Conservation (phyloP, 305 asterid species). For the Fraxinus albicans region DNA sequence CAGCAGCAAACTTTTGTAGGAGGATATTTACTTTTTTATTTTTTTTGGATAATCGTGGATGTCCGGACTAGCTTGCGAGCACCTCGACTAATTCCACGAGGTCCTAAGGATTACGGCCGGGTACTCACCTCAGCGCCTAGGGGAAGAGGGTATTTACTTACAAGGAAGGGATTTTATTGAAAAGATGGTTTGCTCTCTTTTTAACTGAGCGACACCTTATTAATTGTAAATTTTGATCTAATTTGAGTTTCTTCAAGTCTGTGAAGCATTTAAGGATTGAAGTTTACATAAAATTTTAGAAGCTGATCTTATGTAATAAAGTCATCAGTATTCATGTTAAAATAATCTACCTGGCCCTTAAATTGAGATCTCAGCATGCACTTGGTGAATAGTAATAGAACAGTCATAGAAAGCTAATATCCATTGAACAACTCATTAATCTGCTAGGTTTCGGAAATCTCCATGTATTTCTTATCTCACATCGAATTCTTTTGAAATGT, state of each 20-base stretch:
- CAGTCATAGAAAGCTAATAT: neutral
- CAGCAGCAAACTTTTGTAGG: neutral
- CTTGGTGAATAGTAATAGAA: neutral
- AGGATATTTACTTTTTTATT: no score
- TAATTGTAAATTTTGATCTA: neutral
- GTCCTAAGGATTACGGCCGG: no score
- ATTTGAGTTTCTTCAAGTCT: neutral
- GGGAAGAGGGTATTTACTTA: neutral
- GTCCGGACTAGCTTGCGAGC: no score
- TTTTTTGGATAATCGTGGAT: no score
- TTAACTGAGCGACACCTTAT: neutral
- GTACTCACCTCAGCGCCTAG: no score
- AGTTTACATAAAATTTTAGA: neutral
- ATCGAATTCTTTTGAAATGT: slow-evolving; percentile 19
- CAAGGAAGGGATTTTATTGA: neutral
- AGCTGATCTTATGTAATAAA: neutral
- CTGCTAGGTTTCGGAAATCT: slow-evolving; percentile 1
- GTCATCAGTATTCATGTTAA: neutral
- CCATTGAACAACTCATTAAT: neutral
- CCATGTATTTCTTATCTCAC: slow-evolving; percentile 15
- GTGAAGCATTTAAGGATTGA: neutral
- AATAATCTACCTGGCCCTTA: neutral
- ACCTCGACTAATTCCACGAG: no score
- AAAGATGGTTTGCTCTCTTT: neutral
- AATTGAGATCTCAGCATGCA: neutral